Evolutionary conservation across 2,329 filamentous ascomycete genomes (phyloP).

Genomic region (Hypoxylon sp.): DNA sequence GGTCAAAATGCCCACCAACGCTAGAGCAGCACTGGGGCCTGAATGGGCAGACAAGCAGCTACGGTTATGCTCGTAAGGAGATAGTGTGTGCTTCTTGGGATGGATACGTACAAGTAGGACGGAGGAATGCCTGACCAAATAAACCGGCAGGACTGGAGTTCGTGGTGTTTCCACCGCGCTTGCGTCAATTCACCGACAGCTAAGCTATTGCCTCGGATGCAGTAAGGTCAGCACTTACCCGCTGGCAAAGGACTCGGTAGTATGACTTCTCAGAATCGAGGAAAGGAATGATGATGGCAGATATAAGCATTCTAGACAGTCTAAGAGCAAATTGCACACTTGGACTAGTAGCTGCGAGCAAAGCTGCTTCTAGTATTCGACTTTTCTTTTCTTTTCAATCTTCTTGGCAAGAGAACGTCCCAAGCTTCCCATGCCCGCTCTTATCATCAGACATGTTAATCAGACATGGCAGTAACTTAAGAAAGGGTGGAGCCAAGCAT

Average conservation of each 20-base stretch:
- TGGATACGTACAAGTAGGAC: constrained; percentile 42
- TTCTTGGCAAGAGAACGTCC: constrained; percentile 43
- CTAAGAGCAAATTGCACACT: constrained; percentile 31
- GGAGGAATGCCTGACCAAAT: constrained; percentile 32
- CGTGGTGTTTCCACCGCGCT: constrained; percentile 38
- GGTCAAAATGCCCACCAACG: constrained; percentile 53
- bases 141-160: constrained; percentile 32
- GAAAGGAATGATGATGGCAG: constrained; percentile 37
- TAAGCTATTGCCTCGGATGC: constrained; percentile 42
- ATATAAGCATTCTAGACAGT: constrained; percentile 39
- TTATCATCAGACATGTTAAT: constrained; percentile 49
- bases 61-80: constrained; percentile 46
- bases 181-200: constrained; percentile 44
- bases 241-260: constrained; percentile 36
- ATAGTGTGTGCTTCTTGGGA: constrained; percentile 38
- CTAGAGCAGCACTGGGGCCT: constrained; percentile 52
- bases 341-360: constrained; percentile 35
- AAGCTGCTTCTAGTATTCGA: constrained; percentile 41
- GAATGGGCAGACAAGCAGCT: constrained; percentile 54
- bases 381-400: constrained; percentile 40
- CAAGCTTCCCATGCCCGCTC: constrained; percentile 48
- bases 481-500: constrained; percentile 49
- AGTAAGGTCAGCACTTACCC: constrained; percentile 44
- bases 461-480: constrained; percentile 41
- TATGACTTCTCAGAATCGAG: constrained; percentile 33